Conservation (phyloP, 352 stramenopile genomes). For the Pythium pyrilobum region DNA sequence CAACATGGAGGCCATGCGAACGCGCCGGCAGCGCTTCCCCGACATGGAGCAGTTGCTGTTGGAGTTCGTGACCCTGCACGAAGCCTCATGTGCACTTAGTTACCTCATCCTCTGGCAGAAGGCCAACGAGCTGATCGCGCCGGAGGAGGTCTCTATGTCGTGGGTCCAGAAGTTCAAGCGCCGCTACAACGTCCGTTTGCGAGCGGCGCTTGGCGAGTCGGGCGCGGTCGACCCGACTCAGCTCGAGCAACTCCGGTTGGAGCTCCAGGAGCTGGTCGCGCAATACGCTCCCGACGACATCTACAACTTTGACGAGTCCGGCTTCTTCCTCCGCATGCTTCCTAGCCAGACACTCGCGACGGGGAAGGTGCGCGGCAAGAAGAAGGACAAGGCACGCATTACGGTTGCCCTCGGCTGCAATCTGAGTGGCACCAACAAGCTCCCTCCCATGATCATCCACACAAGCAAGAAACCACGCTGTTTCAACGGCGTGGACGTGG, state of each 20-base stretch:
- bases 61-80: constrained; percentile 1
- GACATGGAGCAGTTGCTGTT: constrained; percentile 6
- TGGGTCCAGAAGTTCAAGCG: constrained; percentile 13
- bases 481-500: neutral
- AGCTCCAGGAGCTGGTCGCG: neutral
- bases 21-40: neutral
- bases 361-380: neutral
- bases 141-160: neutral
- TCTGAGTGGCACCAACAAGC: neutral
- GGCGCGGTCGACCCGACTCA: neutral
- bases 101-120: constrained; percentile 4
- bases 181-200: neutral
- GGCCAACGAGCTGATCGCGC: constrained; percentile 5
- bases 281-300: neutral
- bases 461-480: constrained; percentile 3
- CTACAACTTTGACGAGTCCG: constrained; percentile 8
- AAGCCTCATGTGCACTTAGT: neutral
- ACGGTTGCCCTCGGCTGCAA: constrained; percentile 6
- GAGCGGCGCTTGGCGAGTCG: neutral
- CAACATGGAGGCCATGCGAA: constrained; percentile 5
- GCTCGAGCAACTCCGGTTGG: neutral
- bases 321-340: constrained; percentile 1
- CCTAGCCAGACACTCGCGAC: constrained; percentile 5
- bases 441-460: neutral
- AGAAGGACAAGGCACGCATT: constrained; percentile 7